These are phyloP conservation scores for Saxophila tyrrhenica DNA, from an alignment of 495 filamentous ascomycete species.

Conservation along the genomic window DNA sequence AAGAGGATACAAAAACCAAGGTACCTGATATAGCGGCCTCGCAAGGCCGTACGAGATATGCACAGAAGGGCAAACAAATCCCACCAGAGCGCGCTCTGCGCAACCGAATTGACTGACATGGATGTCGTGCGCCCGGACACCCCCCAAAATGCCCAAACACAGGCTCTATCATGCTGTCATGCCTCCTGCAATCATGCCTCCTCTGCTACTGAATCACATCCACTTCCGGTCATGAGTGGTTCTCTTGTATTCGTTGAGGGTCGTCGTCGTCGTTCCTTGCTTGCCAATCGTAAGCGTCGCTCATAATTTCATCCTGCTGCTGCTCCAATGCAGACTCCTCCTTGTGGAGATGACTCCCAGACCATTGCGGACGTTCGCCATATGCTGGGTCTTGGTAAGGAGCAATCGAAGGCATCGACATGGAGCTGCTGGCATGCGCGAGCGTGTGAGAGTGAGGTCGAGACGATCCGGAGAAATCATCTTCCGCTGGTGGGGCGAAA, in stretches of 20 bases:
- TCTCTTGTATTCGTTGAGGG: neutral
- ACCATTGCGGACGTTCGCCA: neutral
- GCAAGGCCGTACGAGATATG: neutral
- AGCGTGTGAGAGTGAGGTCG: neutral
- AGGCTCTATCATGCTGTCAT: neutral
- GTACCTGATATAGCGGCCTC: neutral
- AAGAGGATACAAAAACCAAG: neutral
- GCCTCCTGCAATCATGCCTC: no score
- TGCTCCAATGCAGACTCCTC: neutral
- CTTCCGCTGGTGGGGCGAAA: constrained; percentile 69
- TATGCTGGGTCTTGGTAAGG: constrained; percentile 1
- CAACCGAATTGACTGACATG: neutral
- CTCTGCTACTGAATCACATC: no score
- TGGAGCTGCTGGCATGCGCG: neutral
- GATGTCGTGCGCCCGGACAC: neutral
- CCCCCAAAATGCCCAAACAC: neutral
- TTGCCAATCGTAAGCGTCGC: neutral
- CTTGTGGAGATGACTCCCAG: neutral
- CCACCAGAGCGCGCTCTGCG: neutral
- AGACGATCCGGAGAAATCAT: neutral
- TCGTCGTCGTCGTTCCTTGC: neutral
- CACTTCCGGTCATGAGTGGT: neutral
- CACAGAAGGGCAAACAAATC: neutral
- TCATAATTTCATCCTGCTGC: neutral
- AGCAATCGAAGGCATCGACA: neutral